phyloP scores from a whole-genome alignment of 2,329 filamentous ascomycete species.

The Sporothrix phasma region DNA sequence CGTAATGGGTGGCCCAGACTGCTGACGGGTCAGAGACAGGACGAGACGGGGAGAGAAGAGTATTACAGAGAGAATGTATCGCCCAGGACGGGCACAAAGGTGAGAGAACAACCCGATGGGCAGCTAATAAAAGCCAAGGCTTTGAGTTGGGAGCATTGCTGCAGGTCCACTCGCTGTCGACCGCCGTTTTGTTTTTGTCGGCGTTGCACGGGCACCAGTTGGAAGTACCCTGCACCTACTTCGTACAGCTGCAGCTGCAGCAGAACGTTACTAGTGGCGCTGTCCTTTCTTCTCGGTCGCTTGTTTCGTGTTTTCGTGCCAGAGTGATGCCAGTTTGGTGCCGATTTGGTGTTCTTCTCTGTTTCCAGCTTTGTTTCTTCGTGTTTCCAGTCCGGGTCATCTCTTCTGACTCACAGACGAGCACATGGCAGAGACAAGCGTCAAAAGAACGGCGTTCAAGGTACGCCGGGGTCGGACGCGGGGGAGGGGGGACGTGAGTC shows the following conservation, averaged over 20 bases:
- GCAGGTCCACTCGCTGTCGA: conserved; percentile 18
- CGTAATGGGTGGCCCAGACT: not conserved
- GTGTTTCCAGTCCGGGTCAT: not conserved
- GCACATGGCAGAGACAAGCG: conserved; percentile 10
- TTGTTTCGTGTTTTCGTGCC: not conserved
- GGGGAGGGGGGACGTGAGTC: not conserved
- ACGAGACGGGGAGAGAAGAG: not conserved
- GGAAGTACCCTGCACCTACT: too few species aligned
- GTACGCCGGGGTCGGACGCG: not conserved
- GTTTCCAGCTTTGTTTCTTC: not conserved
- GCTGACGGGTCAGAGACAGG: not conserved
- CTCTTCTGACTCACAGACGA: conserved; percentile 12
- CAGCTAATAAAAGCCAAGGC: conserved; percentile 11
- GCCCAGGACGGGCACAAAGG: not conserved
- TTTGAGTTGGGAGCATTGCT: conserved; percentile 10
- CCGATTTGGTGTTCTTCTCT: not conserved
- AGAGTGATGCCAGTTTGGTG: too few species aligned
- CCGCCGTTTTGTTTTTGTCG: not conserved
- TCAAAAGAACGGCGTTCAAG: not conserved
- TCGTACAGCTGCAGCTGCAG: not conserved
- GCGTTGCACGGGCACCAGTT: too few species aligned
- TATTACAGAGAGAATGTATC: too few species aligned
- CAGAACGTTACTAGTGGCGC: not conserved
- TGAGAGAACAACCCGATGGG: not conserved
- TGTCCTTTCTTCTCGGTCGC: not conserved